These are phyloP conservation scores for Blepharisma undulans DNA, from an alignment of 169 alveolate species.

Conservation along the genomic window DNA sequence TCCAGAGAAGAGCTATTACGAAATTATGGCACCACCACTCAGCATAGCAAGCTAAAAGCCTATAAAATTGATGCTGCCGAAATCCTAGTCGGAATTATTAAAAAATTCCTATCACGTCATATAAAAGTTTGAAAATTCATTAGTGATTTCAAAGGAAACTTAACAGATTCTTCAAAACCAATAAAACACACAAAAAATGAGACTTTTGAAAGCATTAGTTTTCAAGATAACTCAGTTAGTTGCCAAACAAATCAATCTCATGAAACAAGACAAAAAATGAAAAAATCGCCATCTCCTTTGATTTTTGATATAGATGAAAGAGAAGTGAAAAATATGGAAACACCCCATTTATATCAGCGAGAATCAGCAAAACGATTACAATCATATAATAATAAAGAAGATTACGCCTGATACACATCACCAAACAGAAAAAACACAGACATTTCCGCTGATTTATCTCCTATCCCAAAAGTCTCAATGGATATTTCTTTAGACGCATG, in stretches of 20 bases:
- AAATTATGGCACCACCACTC: background rate
- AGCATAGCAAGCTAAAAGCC: background rate
- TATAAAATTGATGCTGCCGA: background rate
- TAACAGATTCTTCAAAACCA: background rate
- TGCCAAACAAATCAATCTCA: background rate
- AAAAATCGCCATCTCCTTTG: background rate
- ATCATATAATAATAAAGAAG: background rate
- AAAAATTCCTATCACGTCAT: background rate
- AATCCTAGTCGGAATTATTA: background rate
- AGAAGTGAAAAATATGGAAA: background rate
- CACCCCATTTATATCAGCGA: background rate
- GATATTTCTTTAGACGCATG: background rate
- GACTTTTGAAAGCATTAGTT: background rate
- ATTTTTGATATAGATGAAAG: background rate
- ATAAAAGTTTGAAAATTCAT: background rate
- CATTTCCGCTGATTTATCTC: background rate
- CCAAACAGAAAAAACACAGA: background rate
- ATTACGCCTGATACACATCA: background rate
- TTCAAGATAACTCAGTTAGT: background rate
- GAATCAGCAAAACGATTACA: background rate
- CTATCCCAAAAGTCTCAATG: background rate
- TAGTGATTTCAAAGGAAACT: background rate
- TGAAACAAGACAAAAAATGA: background rate
- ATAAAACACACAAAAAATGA: background rate
- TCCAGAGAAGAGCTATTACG: background rate